These are phyloP conservation scores for Actinomortierella ambigua DNA, from an alignment of 371 early-diverging fungal species.

Conservation along the genomic window DNA sequence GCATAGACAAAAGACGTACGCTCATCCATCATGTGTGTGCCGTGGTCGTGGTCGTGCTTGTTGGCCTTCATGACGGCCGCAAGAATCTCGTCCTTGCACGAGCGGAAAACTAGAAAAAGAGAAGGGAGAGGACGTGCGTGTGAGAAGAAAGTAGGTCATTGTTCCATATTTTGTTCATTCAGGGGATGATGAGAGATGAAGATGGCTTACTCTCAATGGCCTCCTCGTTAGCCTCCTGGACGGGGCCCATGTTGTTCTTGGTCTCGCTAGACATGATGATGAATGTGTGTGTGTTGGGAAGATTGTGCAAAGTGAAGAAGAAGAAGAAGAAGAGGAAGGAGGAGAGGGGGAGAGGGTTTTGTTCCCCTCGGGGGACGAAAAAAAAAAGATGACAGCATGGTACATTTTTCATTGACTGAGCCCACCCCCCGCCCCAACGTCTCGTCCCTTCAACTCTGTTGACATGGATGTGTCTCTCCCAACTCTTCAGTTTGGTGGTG, in stretches of 20 bases:
- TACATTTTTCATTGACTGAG: no score
- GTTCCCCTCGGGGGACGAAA: no score
- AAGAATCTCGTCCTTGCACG: conserved; percentile 49
- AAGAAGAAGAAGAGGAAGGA: neutral
- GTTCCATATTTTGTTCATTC: conserved; percentile 5
- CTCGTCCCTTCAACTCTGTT: no score
- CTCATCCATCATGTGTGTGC: conserved; percentile 55
- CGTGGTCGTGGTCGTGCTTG: conserved; percentile 52
- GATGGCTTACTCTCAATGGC: conserved; percentile 48
- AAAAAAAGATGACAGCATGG: no score
- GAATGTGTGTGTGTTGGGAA: conserved; percentile 3
- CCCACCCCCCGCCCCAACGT: no score
- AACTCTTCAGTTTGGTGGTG: no score
- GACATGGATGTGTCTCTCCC: no score
- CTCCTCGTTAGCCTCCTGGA: conserved; percentile 50
- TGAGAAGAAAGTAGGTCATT: neutral
- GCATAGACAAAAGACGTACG: conserved; percentile 14
- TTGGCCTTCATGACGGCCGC: conserved; percentile 49
- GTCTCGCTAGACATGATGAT: conserved; percentile 54
- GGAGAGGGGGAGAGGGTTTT: no score
- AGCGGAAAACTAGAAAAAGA: conserved; percentile 44
- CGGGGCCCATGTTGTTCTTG: conserved; percentile 55
- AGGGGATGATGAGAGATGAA: neutral
- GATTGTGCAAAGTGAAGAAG: conserved; percentile 1
- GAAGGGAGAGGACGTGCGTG: neutral